Base-by-base conservation (phyloP, 129 eudicot species). In the Gnaphalium uliginosum region DNA sequence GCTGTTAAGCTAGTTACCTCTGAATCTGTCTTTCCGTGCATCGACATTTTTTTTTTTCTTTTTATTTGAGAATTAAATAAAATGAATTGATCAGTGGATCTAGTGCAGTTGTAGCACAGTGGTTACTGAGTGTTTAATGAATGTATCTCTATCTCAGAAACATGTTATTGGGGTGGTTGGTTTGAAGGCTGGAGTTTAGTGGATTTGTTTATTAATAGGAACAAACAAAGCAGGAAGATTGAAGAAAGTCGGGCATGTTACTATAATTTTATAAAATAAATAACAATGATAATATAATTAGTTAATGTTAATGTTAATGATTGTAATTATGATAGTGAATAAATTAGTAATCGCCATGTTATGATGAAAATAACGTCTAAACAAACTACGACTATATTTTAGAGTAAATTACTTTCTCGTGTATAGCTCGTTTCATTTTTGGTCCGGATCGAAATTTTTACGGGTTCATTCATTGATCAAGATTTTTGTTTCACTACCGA, bases 11-110 rank as follows among this genome's bases (percentile, higher is more conserved):
- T 93, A 1, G 98, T 86, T 1, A 82, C 96, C 79, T 93, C 98
- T 3, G 98, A 93, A 77, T 93, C 96, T 14, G 96, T 86, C 78
- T 93, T 93, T 26, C 87, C 89, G 91, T 93, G 96, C 65, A 66
- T 73, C 26, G 83, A 73, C 79, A 80, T 80, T 27, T 69, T 73
- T 32, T 2, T 17, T 1, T 50, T 35, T 53, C 2, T 65, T 9
- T 1, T 32, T 66, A 6, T 35, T 48, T 50, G 65, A 35, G 21
- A 62, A 14, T 26, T 70, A 24, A 70, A 46, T 8, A 62, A 76
- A 78, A 78, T 32, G 8, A 26, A 1, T 46, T 46, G 53, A 46
- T 11, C n/a, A 69, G 23, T 58, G 35, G 76, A 69, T 78, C 81
- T 69, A 48, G 33, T 39, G 30, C 22, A 13, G 46, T 18, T 4